Base-by-base conservation (phyloP, 805 yeast species). In the Komagataella ulmi region DNA sequence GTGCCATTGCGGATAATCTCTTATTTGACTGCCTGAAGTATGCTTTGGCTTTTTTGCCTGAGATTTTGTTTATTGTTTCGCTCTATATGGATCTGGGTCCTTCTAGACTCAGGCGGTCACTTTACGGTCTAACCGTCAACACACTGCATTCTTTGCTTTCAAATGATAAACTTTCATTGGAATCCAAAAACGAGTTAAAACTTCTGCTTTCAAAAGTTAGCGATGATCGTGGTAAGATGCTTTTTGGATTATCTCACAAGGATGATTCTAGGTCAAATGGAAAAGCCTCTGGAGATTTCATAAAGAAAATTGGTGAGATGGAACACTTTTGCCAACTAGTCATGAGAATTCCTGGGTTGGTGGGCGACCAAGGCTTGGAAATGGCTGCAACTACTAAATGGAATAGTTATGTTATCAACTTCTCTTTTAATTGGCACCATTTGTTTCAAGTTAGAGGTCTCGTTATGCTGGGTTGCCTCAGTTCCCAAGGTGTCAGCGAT, bases 21-120 rank as follows among this genome's bases (percentile, higher is more conserved):
- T 81, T 87, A 55, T 88, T 88, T 67, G 89, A 87, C 61, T 76
- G 87, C 0, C 71, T 77, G 44, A 64, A 75, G 12, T 73, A 78
- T 57, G 79, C 85, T 6, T 81, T 82, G 54, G 69, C 77, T 65
- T 85, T 74, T 61, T 65, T 88, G 55, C 83, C 90, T 10, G 95
- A 88, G 59, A 73, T 86, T 1, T 72, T 85, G 52, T 81, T 80
- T 58, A 71, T 87, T 54, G 75, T 84, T 30, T 75, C 91, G 0
- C 70, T 85, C 18, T 76, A 75, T 63, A 75, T 79, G 63, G 81
- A 76, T 59, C 66, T 69, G 52, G 73, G 75, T 6, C 72, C 73
- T 10, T 62, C 73, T 36, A 79, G 82, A 40, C 73, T 88, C 55
- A 79, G 95, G 51, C 63, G 65, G 17, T 80, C 75, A 44, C 68